Conservation (phyloP, 306 rosid species). For the Vicia faba region DNA sequence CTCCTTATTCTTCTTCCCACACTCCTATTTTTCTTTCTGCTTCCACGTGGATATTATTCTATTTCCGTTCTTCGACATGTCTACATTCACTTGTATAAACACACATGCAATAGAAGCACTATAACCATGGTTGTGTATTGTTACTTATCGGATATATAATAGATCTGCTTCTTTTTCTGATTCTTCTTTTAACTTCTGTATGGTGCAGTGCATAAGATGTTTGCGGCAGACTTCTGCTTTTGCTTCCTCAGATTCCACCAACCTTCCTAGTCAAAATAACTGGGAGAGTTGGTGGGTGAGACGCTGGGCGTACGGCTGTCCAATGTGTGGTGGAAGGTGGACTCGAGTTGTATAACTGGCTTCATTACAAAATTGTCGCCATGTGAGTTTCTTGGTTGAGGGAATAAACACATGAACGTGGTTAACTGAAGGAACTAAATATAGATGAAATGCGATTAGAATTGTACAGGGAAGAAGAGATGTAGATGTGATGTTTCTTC, state of each 20-base stretch:
- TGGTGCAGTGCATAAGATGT: slow-evolving; percentile 91
- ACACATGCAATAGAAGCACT: no score
- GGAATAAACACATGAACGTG: slow-evolving; percentile 19
- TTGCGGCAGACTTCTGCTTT: slow-evolving; percentile 93
- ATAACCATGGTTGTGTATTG: no score
- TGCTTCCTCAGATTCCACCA: slow-evolving; percentile 61
- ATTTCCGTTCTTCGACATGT: background rate
- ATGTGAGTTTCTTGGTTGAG: slow-evolving; percentile 11
- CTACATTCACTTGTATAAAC: no score
- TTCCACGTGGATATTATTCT: slow-evolving; percentile 4
- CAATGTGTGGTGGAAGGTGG: slow-evolving; percentile 98
- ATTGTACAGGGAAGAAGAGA: no score
- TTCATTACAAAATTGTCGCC: background rate
- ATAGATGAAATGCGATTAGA: no score
- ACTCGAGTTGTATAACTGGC: slow-evolving; percentile 76
- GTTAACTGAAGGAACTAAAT: background rate
- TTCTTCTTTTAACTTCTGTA: slow-evolving; percentile 7
- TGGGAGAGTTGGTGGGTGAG: slow-evolving; percentile 88
- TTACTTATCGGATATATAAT: no score
- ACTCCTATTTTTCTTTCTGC: background rate
- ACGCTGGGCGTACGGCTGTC: slow-evolving; percentile 93
- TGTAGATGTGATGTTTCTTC: slow-evolving; percentile 13
- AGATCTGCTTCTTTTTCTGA: slow-evolving; percentile 3
- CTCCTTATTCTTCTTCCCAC: no score
- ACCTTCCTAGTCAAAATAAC: slow-evolving; percentile 55